Conservation (phyloP, 2,329 filamentous ascomycete species). For the Penicillium corylophilum region DNA sequence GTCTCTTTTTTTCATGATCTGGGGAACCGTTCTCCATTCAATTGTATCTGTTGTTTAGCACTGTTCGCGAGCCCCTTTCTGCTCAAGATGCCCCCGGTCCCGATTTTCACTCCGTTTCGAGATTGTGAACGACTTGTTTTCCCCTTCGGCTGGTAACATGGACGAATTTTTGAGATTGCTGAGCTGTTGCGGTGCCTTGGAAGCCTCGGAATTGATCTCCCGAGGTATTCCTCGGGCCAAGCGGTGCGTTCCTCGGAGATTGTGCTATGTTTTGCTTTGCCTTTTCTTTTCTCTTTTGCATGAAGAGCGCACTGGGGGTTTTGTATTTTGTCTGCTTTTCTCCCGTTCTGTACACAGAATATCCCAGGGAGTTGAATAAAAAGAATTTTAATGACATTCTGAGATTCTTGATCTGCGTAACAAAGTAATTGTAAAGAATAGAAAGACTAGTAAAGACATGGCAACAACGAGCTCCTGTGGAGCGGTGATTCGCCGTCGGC, state of each 20-base stretch:
- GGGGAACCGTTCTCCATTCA: slow-evolving; percentile 27
- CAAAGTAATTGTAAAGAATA: not conserved
- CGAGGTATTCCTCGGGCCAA: not conserved
- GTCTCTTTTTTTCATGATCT: slow-evolving; percentile 31
- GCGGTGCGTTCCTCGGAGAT: not conserved
- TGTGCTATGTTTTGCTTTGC: slow-evolving; percentile 5
- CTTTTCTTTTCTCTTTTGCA: slow-evolving; percentile 24
- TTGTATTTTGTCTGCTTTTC: slow-evolving; percentile 26
- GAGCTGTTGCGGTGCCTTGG: slow-evolving; percentile 16
- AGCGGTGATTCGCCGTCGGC: slow-evolving; percentile 27
- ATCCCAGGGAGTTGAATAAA: slow-evolving; percentile 19
- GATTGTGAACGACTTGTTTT: slow-evolving; percentile 32
- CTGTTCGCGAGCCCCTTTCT: slow-evolving; percentile 18
- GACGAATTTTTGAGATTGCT: not conserved
- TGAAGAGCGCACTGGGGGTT: slow-evolving; percentile 28
- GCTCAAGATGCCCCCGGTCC: slow-evolving; percentile 16
- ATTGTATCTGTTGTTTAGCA: slow-evolving; percentile 36
- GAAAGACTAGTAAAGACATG: too few species aligned
- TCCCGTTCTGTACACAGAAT: slow-evolving; percentile 34
- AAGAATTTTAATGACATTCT: slow-evolving; percentile 21
- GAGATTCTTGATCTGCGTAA: not conserved
- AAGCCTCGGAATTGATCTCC: slow-evolving; percentile 7
- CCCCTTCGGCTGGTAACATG: slow-evolving; percentile 12
- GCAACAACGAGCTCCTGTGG: not conserved
- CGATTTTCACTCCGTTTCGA: slow-evolving; percentile 25